A percentile compares a stretch with the other conserved stretches of the same genome.
Evolutionary conservation across 169 alveolate species (phyloP).

Genomic region (Plasmodium vinckei): DNA sequence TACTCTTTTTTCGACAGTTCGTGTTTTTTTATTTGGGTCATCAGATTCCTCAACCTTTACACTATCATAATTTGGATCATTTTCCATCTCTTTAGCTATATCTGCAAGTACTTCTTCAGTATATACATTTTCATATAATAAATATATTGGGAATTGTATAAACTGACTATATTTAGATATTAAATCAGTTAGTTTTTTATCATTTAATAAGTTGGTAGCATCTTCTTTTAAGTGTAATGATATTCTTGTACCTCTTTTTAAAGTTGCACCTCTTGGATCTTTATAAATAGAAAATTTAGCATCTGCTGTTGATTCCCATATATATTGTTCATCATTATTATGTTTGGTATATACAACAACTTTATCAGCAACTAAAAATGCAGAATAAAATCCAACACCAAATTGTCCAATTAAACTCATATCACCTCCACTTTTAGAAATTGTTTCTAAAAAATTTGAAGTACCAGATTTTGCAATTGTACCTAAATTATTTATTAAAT

Average conservation of each 20-base stretch:
- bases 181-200: constrained; percentile 93
- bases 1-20: constrained; percentile 91
- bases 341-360: constrained; percentile 96
- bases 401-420: constrained; percentile 99
- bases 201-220: constrained; percentile 96
- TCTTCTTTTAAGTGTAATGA: constrained; percentile 98
- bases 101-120: constrained; percentile 89
- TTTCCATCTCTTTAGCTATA: constrained; percentile 86
- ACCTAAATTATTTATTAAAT: constrained; percentile 98
- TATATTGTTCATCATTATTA: constrained; percentile 95
- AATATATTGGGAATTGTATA: constrained; percentile 97
- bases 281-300: constrained; percentile 94
- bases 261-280: constrained; percentile 97
- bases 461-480: constrained; percentile 99
- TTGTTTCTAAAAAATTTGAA: constrained; percentile 97
- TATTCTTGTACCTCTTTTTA: constrained; percentile 98
- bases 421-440: constrained; percentile 95
- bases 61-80: constrained; percentile 83
- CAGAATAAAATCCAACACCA: constrained; percentile 99
- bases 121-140: constrained; percentile 88
- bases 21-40: constrained; percentile 88
- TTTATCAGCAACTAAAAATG: constrained; percentile 98
- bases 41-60: constrained; percentile 80
- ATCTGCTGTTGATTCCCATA: constrained; percentile 98
- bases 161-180: constrained; percentile 97